Percentiles rank a stretch among this genome's conserved stretches.
Conservation (phyloP, 1,139 yeast genomes). For the Candida labiduridarum region DNA sequence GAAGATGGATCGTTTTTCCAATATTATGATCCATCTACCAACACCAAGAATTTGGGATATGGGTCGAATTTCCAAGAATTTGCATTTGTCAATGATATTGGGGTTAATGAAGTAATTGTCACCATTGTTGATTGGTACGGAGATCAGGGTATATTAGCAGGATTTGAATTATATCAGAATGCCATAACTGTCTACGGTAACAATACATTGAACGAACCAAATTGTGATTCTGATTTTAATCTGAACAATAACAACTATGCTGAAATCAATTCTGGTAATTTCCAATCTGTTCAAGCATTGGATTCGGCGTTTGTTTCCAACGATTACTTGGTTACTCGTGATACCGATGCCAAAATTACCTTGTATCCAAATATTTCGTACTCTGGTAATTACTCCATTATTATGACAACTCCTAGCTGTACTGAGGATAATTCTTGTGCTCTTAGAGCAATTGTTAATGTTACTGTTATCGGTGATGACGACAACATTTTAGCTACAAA, state of each 20-base stretch:
- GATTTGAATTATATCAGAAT: conserved; percentile 72
- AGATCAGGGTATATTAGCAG: conserved; percentile 63
- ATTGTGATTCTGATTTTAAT: conserved; percentile 43
- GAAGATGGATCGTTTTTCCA: conserved; percentile 39
- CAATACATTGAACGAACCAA: conserved; percentile 68
- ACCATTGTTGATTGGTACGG: conserved; percentile 75
- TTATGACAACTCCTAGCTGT: conserved; percentile 89
- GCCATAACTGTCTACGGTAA: conserved; percentile 70
- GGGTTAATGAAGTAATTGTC: conserved; percentile 64
- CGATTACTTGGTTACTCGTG: conserved; percentile 35
- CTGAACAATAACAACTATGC: conserved; percentile 36
- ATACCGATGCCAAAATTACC: conserved; percentile 48
- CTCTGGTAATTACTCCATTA: conserved; percentile 74
- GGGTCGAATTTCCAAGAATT: conserved; percentile 71
- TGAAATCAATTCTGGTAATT: conserved; percentile 33
- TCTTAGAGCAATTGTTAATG: conserved; percentile 76
- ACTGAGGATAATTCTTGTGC: conserved; percentile 65
- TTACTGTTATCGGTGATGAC: conserved; percentile 57
- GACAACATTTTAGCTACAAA: conserved; percentile 43
- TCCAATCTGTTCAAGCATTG: conserved; percentile 31
- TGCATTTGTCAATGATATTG: conserved; percentile 70
- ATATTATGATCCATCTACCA: conserved; percentile 43
- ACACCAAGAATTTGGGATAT: conserved; percentile 49
- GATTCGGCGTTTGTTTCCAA: conserved; percentile 21
- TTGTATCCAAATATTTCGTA: conserved; percentile 72